Conservation (phyloP, 495 filamentous ascomycete species). For the Annulohypoxylon moriforme region DNA sequence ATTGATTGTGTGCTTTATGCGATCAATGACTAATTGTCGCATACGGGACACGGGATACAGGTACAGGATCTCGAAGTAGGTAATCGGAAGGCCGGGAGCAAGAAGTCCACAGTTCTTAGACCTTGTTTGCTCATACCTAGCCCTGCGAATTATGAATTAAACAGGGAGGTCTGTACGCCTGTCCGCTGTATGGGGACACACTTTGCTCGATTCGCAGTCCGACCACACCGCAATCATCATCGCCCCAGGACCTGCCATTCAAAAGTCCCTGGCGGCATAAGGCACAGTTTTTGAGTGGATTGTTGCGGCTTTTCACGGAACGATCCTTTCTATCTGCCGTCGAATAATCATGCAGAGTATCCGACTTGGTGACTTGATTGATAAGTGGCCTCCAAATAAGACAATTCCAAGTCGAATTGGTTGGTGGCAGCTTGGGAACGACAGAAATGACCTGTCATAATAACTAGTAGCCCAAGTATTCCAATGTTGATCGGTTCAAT, state of each 20-base stretch:
- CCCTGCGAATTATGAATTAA: not conserved
- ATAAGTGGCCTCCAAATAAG: conserved; percentile 12
- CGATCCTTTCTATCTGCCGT: conserved; percentile 7
- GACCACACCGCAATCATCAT: not conserved
- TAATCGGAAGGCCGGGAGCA: conserved; percentile 24
- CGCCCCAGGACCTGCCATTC: not conserved
- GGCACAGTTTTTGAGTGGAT: not conserved
- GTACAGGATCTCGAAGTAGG: conserved; percentile 11
- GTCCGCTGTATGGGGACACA: not conserved
- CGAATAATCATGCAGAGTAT: conserved; percentile 5
- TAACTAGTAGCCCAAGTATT: not conserved
- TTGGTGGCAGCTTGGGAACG: not conserved
- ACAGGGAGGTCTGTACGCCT: not conserved
- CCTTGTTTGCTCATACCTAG: not conserved
- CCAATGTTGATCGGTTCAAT: conserved; percentile 16
- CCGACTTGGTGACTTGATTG: not conserved
- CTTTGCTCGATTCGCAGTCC: not conserved
- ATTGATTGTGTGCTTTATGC: conserved; percentile 10
- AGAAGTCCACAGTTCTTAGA: not conserved
- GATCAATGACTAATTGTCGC: conserved; percentile 4
- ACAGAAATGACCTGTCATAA: conserved; percentile 34
- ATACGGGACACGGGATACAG: not conserved
- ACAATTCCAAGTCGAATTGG: conserved; percentile 8
- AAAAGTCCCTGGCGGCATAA: not conserved
- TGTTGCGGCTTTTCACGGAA: conserved; percentile 11